Conservation (phyloP, 179 eudicot genomes). For the Sideroxylon spinosum region DNA sequence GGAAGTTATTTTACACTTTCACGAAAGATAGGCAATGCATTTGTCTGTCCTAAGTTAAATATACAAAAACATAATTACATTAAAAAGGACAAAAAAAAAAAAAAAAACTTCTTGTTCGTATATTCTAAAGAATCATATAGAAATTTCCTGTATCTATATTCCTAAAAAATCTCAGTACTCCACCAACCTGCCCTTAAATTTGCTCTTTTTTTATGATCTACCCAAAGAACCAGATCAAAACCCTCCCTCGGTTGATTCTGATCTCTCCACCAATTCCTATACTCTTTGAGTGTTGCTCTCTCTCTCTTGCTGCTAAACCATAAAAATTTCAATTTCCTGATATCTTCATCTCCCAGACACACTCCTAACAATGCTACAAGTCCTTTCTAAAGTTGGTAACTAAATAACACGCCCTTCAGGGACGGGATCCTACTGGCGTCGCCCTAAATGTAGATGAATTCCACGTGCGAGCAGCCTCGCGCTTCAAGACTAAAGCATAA, state of each 20-base stretch:
- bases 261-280: not conserved
- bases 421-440: conserved; percentile 1
- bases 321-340: not conserved
- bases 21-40: no score
- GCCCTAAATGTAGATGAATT: conserved; percentile 22
- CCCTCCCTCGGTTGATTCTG: not conserved
- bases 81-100: no score
- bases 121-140: not conserved
- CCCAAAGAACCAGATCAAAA: no score
- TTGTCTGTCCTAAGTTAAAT: no score
- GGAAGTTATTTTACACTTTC: no score
- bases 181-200: not conserved
- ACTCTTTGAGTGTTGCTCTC: not conserved
- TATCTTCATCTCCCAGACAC: no score
- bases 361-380: no score
- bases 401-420: not conserved
- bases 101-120: not conserved
- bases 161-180: not conserved
- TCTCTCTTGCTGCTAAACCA: not conserved
- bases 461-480: conserved; percentile 14
- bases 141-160: not conserved
- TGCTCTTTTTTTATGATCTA: no score
- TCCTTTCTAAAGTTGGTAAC: no score
- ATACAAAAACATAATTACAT: no score
- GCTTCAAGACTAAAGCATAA: conserved; percentile 53